These are phyloP conservation scores for Leptomonas pyrrhocoris DNA, from an alignment of 208 protist species.

Conservation along the genomic window DNA sequence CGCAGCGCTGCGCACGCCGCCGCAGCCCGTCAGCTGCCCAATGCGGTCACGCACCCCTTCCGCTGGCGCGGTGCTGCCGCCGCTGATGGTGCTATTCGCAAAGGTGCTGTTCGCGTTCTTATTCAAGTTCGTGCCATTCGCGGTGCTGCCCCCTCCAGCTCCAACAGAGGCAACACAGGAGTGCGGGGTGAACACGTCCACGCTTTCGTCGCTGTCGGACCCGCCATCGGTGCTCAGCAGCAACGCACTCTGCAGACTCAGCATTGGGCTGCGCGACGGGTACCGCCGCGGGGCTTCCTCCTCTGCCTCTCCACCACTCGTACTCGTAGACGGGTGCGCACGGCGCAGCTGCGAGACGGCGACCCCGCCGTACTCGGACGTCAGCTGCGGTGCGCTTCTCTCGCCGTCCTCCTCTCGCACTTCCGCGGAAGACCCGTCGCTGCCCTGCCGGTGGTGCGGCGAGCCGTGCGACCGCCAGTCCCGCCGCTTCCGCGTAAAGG, in stretches of 20 bases:
- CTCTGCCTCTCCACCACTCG: neutral
- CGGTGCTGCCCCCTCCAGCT: neutral
- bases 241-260: constrained; percentile 21
- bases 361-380: neutral
- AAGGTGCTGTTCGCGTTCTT: neutral
- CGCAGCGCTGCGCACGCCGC: neutral
- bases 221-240: constrained; percentile 14
- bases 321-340: constrained; percentile 5
- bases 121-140: too few species aligned
- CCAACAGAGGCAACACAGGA: neutral
- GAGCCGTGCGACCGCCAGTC: neutral
- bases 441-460: neutral
- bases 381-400: neutral
- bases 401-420: neutral
- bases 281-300: neutral
- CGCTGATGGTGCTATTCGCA: neutral
- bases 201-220: constrained; percentile 14
- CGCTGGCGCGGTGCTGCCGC: neutral
- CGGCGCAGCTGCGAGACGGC: constrained; percentile 11
- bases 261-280: constrained; percentile 8
- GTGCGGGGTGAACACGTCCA: neutral
- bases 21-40: neutral
- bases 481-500: neutral
- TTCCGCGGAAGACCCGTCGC: neutral
- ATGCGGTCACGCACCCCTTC: neutral